phyloP scores from a whole-genome alignment of 1,284 basidiomycete genomes.

The Stygiomarasmius scandens region DNA sequence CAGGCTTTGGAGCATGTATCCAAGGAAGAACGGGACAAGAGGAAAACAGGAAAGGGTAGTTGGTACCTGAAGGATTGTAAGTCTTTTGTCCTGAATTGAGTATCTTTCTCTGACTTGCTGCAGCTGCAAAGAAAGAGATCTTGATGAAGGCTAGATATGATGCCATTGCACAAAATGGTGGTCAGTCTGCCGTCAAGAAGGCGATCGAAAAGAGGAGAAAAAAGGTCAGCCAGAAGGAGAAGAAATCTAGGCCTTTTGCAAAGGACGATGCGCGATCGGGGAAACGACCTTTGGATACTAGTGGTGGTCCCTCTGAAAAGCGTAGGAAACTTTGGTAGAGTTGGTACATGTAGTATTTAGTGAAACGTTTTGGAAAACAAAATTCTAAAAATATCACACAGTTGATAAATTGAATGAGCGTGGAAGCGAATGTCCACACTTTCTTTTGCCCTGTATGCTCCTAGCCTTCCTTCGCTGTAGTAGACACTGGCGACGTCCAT shows the following conservation, averaged over 20 bases:
- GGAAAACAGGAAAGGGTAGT: constrained; percentile 74
- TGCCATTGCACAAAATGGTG: constrained; percentile 72
- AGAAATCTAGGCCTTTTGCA: constrained; percentile 76
- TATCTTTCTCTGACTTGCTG: constrained; percentile 16
- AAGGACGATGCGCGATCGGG: constrained; percentile 25
- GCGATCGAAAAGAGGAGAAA: constrained; percentile 88
- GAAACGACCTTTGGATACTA: constrained; percentile 2
- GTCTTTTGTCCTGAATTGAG: constrained; percentile 26
- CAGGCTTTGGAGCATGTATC: constrained; percentile 63
- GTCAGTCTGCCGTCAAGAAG: constrained; percentile 81
- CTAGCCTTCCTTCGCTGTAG: background rate
- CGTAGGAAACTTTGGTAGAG: constrained; percentile 18
- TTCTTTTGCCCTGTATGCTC: constrained; percentile 4
- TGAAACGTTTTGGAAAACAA: background rate
- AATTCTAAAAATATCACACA: background rate
- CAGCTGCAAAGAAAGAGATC: constrained; percentile 79
- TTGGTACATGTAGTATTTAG: background rate
- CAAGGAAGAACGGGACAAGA: constrained; percentile 75
- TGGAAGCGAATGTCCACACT: background rate
- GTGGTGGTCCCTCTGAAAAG: constrained; percentile 23
- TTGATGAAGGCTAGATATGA: constrained; percentile 78
- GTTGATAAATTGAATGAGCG: background rate
- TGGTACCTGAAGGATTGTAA: constrained; percentile 90
- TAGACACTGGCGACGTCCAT: background rate
- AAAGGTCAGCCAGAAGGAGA: constrained; percentile 89